These are phyloP conservation scores for Begonia loranthoides DNA, from an alignment of 306 rosid species.

Conservation along the genomic window DNA sequence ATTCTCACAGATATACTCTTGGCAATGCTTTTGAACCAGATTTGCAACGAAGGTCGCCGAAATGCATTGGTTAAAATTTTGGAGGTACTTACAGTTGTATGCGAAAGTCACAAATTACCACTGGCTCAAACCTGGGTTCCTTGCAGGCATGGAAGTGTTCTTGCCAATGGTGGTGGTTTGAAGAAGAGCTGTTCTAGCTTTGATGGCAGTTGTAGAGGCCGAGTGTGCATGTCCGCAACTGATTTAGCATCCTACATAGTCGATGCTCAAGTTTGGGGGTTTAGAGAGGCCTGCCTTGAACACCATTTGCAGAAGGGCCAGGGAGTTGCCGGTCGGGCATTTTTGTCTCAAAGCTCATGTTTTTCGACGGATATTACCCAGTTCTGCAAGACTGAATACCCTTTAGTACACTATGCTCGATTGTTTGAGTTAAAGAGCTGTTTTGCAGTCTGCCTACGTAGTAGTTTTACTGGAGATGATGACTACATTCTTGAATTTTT, in stretches of 20 bases:
- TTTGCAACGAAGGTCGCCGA: constrained; percentile 74
- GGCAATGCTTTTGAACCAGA: constrained; percentile 81
- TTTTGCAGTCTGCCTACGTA: constrained; percentile 68
- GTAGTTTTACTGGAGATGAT: constrained; percentile 58
- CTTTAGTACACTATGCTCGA: constrained; percentile 73
- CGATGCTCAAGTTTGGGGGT: constrained; percentile 76
- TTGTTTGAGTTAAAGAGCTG: constrained; percentile 62
- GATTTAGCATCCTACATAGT: constrained; percentile 65
- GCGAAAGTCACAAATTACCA: constrained; percentile 78
- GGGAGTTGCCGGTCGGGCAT: constrained; percentile 85
- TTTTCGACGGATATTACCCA: constrained; percentile 55
- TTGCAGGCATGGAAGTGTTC: constrained; percentile 64
- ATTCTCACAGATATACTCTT: constrained; percentile 65
- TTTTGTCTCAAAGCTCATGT: constrained; percentile 46
- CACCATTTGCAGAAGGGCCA: constrained; percentile 92
- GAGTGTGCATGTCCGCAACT: constrained; percentile 77
- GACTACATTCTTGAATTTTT: constrained; percentile 74
- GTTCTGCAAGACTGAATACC: constrained; percentile 75
- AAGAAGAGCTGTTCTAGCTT: constrained; percentile 68
- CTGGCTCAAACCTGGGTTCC: constrained; percentile 99
- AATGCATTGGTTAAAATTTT: constrained; percentile 64
- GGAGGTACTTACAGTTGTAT: constrained; percentile 62
- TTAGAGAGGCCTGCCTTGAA: constrained; percentile 75
- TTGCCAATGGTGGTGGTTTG: constrained; percentile 69
- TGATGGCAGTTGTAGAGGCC: constrained; percentile 75